Evolutionary conservation across 257 asterid species (phyloP).

Genomic region (Thymus quinquecostatus): DNA sequence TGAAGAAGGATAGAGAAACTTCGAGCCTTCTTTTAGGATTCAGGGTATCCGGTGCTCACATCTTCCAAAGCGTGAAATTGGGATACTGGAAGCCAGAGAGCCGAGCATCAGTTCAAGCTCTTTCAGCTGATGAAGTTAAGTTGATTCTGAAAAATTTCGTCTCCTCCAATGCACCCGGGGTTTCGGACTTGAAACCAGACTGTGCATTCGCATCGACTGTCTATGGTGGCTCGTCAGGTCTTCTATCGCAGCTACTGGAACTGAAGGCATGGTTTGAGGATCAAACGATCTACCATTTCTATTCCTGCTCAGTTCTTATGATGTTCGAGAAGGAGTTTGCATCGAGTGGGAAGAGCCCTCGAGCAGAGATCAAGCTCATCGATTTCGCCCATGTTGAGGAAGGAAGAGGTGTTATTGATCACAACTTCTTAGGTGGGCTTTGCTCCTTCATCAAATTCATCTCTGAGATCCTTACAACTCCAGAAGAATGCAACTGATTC

Average conservation of each 20-base stretch:
- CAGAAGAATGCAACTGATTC: conserved; percentile 43
- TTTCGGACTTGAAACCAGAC: conserved; percentile 51
- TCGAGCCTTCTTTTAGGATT: conserved; percentile 73
- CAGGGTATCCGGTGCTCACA: conserved; percentile 77
- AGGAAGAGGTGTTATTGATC: conserved; percentile 76
- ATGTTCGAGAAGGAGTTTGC: conserved; percentile 72
- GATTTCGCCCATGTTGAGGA: conserved; percentile 88
- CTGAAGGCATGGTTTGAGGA: conserved; percentile 94
- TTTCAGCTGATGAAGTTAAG: conserved; percentile 58
- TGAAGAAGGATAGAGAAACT: conserved; percentile 68
- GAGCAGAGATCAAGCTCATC: conserved; percentile 67
- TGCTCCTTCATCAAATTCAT: conserved; percentile 85
- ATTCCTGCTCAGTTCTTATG: conserved; percentile 68
- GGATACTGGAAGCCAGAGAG: conserved; percentile 74
- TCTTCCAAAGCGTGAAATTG: conserved; percentile 42
- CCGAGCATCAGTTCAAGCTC: conserved; percentile 40
- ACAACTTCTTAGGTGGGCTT: conserved; percentile 87
- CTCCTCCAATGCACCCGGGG: conserved; percentile 49
- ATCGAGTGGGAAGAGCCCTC: conserved; percentile 49
- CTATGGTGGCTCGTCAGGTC: conserved; percentile 79
- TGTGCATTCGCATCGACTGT: conserved; percentile 78
- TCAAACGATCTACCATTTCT: conserved; percentile 78
- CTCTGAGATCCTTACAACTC: conserved; percentile 61
- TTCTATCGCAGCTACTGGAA: conserved; percentile 75
- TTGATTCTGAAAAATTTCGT: conserved; percentile 62